Evolutionary conservation across 805 yeast species (phyloP).

Genomic region (Kazachstania psychrophila): DNA sequence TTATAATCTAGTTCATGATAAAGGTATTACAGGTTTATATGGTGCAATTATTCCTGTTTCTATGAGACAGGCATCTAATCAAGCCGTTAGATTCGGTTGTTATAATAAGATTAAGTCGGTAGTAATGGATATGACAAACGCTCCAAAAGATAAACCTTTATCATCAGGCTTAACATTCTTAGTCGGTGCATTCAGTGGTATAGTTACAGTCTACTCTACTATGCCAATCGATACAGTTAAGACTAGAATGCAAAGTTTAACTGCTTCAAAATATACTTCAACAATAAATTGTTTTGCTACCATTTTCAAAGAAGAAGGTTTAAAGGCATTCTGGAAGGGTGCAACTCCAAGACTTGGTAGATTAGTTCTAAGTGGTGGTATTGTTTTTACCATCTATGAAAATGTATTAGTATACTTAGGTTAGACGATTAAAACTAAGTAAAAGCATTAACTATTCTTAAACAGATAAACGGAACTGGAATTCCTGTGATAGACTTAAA

Average conservation of each 20-base stretch:
- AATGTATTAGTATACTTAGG: slow-evolving; percentile 52
- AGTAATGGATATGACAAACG: slow-evolving; percentile 58
- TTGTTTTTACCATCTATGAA: slow-evolving; percentile 92
- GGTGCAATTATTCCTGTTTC: slow-evolving; percentile 90
- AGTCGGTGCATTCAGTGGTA: slow-evolving; percentile 86
- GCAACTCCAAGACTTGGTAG: slow-evolving; percentile 96
- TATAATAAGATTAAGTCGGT: slow-evolving; percentile 78
- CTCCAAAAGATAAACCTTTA: slow-evolving; percentile 64
- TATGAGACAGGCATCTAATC: slow-evolving; percentile 90
- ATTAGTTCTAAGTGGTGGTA: slow-evolving; percentile 88
- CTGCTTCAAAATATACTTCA: slow-evolving; percentile 61
- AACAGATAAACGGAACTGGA: background rate
- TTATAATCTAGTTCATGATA: slow-evolving; percentile 50
- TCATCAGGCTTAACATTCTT: slow-evolving; percentile 72
- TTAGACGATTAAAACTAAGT: slow-evolving; percentile 5
- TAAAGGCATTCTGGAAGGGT: slow-evolving; percentile 92
- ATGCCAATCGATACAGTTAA: slow-evolving; percentile 96
- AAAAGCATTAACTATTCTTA: background rate
- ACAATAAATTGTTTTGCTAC: slow-evolving; percentile 75
- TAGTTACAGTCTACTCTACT: slow-evolving; percentile 81
- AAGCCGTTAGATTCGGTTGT: slow-evolving; percentile 88
- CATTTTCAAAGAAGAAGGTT: slow-evolving; percentile 80
- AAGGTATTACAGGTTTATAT: slow-evolving; percentile 77
- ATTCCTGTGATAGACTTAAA: background rate
- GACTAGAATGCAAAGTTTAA: slow-evolving; percentile 93